These are phyloP conservation scores for Myriosclerotinia curreyana DNA, from an alignment of 2,329 filamentous ascomycete genomes.

Conservation along the genomic window DNA sequence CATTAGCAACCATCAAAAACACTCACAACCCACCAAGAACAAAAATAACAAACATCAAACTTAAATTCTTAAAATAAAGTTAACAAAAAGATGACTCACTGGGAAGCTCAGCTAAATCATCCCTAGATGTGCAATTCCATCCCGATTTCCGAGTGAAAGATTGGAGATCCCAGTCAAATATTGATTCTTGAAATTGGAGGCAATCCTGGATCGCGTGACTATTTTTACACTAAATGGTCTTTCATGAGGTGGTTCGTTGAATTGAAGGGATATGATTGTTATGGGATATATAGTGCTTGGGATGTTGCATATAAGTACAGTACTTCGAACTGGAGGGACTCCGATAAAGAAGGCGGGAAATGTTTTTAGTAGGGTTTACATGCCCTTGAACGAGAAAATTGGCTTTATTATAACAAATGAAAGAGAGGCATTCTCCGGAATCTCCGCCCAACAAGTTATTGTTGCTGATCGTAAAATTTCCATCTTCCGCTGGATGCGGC, in stretches of 20 bases:
- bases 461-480: neutral
- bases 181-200: slow-evolving; percentile 9
- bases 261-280: neutral
- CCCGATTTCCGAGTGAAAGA: neutral
- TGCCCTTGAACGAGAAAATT: too few species aligned
- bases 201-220: neutral
- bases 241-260: neutral
- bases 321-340: neutral
- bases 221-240: slow-evolving; percentile 2
- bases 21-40: neutral
- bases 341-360: too few species aligned
- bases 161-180: neutral
- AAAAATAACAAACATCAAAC: neutral
- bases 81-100: neutral
- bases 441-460: neutral
- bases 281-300: neutral
- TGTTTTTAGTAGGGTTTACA: too few species aligned
- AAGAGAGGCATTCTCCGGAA: neutral
- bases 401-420: too few species aligned
- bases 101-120: neutral
- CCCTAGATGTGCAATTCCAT: neutral
- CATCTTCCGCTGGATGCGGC: neutral
- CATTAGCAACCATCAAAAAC: too few species aligned
- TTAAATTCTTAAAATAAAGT: neutral
- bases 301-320: neutral